phyloP scores from a whole-genome alignment of 768 basidiomycete genomes.

The Tricholoma matsutake region DNA sequence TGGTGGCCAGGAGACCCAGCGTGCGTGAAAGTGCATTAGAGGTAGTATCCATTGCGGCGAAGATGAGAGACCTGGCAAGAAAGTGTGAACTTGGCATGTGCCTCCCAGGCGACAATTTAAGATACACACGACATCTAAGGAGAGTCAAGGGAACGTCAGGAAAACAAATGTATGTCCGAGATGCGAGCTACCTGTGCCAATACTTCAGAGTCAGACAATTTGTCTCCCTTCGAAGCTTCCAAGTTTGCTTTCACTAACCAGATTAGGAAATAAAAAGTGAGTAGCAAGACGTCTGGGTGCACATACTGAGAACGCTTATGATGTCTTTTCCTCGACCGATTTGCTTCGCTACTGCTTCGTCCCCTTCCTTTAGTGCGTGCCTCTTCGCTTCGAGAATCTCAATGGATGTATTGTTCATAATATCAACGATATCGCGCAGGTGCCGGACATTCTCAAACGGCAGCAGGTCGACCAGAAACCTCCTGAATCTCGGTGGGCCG shows the following conservation, averaged over 20 bases:
- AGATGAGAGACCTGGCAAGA: slow-evolving; percentile 19
- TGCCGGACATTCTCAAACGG: slow-evolving; percentile 26
- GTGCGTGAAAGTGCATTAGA: slow-evolving; percentile 36
- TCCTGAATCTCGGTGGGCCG: slow-evolving; percentile 31
- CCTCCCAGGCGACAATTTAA: neutral
- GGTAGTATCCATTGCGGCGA: slow-evolving; percentile 44
- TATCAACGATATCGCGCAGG: slow-evolving; percentile 32
- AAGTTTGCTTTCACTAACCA: slow-evolving; percentile 34
- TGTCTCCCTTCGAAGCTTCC: slow-evolving; percentile 26
- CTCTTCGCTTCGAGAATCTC: slow-evolving; percentile 35
- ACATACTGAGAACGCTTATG: slow-evolving; percentile 23
- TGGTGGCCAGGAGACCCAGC: slow-evolving; percentile 30
- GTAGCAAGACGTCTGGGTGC: no score
- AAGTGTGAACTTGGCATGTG: neutral
- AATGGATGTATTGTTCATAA: slow-evolving; percentile 28
- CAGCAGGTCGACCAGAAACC: slow-evolving; percentile 27
- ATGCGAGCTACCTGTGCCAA: slow-evolving; percentile 27
- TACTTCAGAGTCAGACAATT: slow-evolving; percentile 31
- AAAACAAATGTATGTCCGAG: no score
- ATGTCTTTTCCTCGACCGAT: slow-evolving; percentile 30
- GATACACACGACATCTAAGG: slow-evolving; percentile 12
- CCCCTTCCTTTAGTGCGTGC: slow-evolving; percentile 23
- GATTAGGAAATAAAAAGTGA: neutral
- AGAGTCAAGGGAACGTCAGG: neutral
- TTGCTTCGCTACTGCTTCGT: slow-evolving; percentile 25